These are phyloP conservation scores for Begonia loranthoides DNA, from an alignment of 306 rosid genomes.

Conservation along the genomic window DNA sequence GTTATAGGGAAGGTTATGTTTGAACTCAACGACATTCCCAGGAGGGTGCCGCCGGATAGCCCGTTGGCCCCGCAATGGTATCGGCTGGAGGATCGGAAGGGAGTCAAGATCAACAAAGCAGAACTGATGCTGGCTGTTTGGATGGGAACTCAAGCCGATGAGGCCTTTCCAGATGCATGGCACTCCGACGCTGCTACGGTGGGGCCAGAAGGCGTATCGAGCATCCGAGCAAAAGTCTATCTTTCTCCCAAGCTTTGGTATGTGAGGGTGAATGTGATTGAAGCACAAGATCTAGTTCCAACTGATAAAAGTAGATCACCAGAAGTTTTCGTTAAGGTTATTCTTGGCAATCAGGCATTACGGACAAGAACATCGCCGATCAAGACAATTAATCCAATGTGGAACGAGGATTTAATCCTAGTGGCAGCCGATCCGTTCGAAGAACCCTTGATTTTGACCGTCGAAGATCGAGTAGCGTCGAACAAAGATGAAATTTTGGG, in stretches of 20 bases:
- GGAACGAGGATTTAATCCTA: slow-evolving; percentile 87
- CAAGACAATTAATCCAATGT: slow-evolving; percentile 55
- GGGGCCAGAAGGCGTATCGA: slow-evolving; percentile 49
- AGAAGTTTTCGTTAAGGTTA: slow-evolving; percentile 58
- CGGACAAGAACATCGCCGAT: slow-evolving; percentile 54
- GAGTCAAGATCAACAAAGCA: slow-evolving; percentile 52
- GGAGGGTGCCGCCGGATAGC: slow-evolving; percentile 76
- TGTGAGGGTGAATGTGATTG: slow-evolving; percentile 77
- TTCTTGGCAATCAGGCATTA: slow-evolving; percentile 41
- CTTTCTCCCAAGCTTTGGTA: slow-evolving; percentile 90
- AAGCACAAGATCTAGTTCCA: slow-evolving; percentile 74
- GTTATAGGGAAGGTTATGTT: slow-evolving; percentile 54
- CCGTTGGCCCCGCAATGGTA: slow-evolving; percentile 96
- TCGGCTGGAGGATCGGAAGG: slow-evolving; percentile 53
- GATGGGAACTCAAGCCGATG: slow-evolving; percentile 99
- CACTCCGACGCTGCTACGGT: slow-evolving; percentile 84
- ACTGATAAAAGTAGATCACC: slow-evolving; percentile 61
- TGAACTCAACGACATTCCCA: slow-evolving; percentile 65
- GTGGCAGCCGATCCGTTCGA: slow-evolving; percentile 83
- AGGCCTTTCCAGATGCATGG: slow-evolving; percentile 86
- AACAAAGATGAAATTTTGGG: slow-evolving; percentile 74
- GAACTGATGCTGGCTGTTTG: slow-evolving; percentile 91
- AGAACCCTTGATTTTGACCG: slow-evolving; percentile 51
- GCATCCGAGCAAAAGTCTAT: slow-evolving; percentile 70
- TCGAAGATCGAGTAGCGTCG: slow-evolving; percentile 62